phyloP scores from a whole-genome alignment of 1,139 yeast genomes.

The Saccharomyces hybrid region DNA sequence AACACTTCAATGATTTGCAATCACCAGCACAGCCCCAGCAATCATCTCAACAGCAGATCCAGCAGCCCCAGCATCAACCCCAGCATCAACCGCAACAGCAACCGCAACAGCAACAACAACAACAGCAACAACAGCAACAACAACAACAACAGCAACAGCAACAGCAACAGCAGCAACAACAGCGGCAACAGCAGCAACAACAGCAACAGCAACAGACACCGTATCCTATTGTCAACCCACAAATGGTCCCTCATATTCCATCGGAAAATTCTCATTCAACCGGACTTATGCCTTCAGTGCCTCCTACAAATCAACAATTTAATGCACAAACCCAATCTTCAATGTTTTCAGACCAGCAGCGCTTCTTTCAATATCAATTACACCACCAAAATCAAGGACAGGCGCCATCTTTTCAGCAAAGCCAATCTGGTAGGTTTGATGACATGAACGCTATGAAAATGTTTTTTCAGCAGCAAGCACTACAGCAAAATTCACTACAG shows the following conservation, averaged over 20 bases:
- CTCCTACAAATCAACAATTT: not conserved
- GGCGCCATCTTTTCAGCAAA: not conserved
- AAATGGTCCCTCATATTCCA: not conserved
- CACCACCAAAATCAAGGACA: not conserved
- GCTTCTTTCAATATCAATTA: not conserved
- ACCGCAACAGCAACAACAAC: slow-evolving; percentile 4
- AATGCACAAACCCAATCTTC: not conserved
- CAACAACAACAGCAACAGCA: not conserved
- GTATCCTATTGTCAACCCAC: not conserved
- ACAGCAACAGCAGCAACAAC: slow-evolving; percentile 9
- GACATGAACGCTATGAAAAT: not conserved
- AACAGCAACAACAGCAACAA: slow-evolving; percentile 2
- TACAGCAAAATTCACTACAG: not conserved
- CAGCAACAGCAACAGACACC: slow-evolving; percentile 8
- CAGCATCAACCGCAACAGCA: slow-evolving; percentile 7
- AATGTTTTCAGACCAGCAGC: not conserved
- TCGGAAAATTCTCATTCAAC: not conserved
- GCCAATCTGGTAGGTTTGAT: not conserved
- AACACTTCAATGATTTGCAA: slow-evolving; percentile 11
- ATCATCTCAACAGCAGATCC: slow-evolving; percentile 9
- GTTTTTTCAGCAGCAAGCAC: not conserved
- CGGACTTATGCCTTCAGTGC: not conserved
- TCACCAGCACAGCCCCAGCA: slow-evolving; percentile 12
- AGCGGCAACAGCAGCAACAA: slow-evolving; percentile 10
- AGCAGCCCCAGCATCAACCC: slow-evolving; percentile 12